Evolutionary conservation across 306 rosid genomes (phyloP), one percentile per base, ranked within the genome.

Genomic region (Leucaena leucocephala): DNA sequence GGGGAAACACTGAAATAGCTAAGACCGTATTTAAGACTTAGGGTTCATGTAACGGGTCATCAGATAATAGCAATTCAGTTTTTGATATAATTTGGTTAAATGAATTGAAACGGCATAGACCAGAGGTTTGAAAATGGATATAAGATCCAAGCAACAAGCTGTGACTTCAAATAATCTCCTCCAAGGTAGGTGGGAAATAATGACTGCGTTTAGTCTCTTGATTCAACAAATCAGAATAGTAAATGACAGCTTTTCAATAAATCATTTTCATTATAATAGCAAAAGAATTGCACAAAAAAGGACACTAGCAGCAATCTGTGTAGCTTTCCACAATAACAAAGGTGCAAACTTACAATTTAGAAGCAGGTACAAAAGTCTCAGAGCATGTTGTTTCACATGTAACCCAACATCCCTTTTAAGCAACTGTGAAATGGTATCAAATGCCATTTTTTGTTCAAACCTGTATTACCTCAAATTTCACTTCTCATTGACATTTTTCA

Each of bases 351-450:
- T 84, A 94, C 98, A 92, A 86, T 89, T 92, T 57, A 94, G 80
- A 34, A 91, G 83, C 67, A 94, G 88, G 79, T 88, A 91, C 38
- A 94, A 80, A 84, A 94, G 88, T 71, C 88, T 88, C 61, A 94
- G 80, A 15, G 89, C 87, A 79, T 82, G 86, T 40, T 75, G 90
- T 83, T 83, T 94, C 68, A 90, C 90, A 50, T 14, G 80, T 77
- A 93, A 80, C 67, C 95, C 97, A 72, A 92, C 88, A 77, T 91
- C 97, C 87, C 87, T 89, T 82, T 78, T 83, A 66, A 94, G 92
- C 82, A 92, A 81, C 76, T 86, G 85, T 39, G 89, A 62, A 58
- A 92, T 82, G 75, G 88, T 81, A 82, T 87, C 89, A 83, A 92
- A 92, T 58, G 90, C 80, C 61, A 68, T 82, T 74, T 81, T 65